Evolutionary conservation across 164 flowering plant species (phyloP).

Genomic region (Nymphaea colorata): DNA sequence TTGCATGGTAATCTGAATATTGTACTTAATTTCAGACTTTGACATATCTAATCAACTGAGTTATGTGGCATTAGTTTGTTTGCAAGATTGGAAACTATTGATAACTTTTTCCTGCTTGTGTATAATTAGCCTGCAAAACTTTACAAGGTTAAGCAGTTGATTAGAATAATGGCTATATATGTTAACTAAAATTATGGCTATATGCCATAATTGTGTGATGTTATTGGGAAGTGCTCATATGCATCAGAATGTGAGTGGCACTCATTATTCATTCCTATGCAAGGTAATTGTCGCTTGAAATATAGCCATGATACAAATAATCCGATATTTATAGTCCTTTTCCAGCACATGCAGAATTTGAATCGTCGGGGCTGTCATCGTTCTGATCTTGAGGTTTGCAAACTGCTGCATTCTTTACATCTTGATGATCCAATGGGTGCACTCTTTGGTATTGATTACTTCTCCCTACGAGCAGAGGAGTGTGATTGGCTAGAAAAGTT

Average conservation of each 20-base stretch:
- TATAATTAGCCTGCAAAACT: slow-evolving; percentile 77
- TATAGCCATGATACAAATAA: slow-evolving; percentile 64
- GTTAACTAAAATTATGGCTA: too few relatives aligned
- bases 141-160: slow-evolving; percentile 97
- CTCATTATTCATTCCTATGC: slow-evolving; percentile 68
- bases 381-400: slow-evolving; percentile 87
- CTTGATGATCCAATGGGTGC: slow-evolving; percentile 90
- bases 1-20: too few relatives aligned
- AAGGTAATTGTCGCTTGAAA: slow-evolving; percentile 67
- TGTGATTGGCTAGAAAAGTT: slow-evolving; percentile 75
- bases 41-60: too few relatives aligned
- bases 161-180: too few relatives aligned
- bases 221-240: slow-evolving; percentile 58
- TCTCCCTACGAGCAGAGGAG: slow-evolving; percentile 71
- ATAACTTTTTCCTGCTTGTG: neutral
- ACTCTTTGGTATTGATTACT: slow-evolving; percentile 74
- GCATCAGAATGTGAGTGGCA: slow-evolving; percentile 96
- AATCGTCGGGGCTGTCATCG: slow-evolving; percentile 95
- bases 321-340: slow-evolving; percentile 64
- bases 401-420: slow-evolving; percentile 75
- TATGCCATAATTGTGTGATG: too few relatives aligned
- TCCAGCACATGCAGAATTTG: slow-evolving; percentile 81
- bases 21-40: too few relatives aligned
- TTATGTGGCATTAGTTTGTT: too few relatives aligned
- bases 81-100: too few relatives aligned